Evolutionary conservation across 2,329 filamentous ascomycete species (phyloP).

Genomic region (Ceratocystis diversiconidia): DNA sequence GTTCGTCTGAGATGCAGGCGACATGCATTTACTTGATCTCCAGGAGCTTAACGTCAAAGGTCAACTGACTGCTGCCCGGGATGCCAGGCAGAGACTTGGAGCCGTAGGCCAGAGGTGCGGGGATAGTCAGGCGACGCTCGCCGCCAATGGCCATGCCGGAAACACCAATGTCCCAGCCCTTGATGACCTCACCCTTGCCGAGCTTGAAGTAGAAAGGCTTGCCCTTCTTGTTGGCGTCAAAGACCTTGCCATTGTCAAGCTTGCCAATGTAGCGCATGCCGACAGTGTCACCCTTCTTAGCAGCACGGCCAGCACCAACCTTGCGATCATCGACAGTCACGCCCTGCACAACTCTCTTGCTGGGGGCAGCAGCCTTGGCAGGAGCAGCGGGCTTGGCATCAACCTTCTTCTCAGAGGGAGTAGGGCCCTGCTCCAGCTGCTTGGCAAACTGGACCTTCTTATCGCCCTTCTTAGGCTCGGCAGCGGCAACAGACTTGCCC

Average conservation of each 20-base stretch:
- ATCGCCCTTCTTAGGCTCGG: constrained; percentile 49
- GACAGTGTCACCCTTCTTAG: constrained; percentile 81
- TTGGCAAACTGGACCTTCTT: constrained; percentile 99
- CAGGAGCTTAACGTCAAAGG: constrained; percentile 81
- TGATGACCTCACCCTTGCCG: constrained; percentile 89
- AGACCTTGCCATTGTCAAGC: constrained; percentile 84
- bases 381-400: constrained; percentile 31
- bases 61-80: constrained; percentile 76
- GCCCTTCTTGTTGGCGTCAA: constrained; percentile 98
- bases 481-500: constrained; percentile 59
- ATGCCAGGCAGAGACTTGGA: constrained; percentile 71
- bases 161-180: constrained; percentile 95
- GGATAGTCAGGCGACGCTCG: constrained; percentile 85
- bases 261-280: constrained; percentile 98
- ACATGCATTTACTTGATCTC: constrained; percentile 55
- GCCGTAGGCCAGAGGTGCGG: constrained; percentile 77
- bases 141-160: constrained; percentile 84
- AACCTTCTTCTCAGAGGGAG: constrained; percentile 39
- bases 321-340: constrained; percentile 95
- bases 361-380: constrained; percentile 32
- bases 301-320: constrained; percentile 65
- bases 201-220: constrained; percentile 95
- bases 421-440: constrained; percentile 94
- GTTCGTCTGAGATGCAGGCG: background rate
- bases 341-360: constrained; percentile 69